Evolutionary conservation across 2,329 filamentous ascomycete species (phyloP).

Genomic region (Meredithiella fracta): DNA sequence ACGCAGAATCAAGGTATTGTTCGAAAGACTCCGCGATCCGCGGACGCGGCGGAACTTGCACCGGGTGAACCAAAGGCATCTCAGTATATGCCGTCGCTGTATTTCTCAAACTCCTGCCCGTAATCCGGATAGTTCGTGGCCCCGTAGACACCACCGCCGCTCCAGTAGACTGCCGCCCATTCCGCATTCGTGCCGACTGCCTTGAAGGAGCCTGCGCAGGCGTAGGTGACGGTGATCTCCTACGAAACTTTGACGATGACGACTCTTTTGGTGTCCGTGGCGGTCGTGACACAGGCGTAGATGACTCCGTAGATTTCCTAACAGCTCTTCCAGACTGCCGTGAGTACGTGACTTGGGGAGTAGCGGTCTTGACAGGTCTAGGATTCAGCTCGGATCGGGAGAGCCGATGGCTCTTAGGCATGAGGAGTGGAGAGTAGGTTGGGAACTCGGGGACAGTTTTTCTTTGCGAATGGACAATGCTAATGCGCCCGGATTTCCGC

Average conservation of each 20-base stretch:
- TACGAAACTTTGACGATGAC: neutral
- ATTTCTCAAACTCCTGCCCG: conserved; percentile 21
- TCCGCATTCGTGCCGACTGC: conserved; percentile 23
- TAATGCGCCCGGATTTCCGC: conserved; percentile 49
- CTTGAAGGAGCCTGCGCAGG: conserved; percentile 22
- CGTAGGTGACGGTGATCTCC: conserved; percentile 20
- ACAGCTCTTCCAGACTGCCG: neutral
- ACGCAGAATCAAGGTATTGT: conserved; percentile 39
- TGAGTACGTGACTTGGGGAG: neutral
- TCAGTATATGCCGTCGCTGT: conserved; percentile 7
- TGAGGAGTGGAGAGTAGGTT: neutral
- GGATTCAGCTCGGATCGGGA: neutral
- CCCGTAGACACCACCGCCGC: neutral
- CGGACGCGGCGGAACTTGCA: conserved; percentile 36
- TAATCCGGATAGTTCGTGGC: neutral
- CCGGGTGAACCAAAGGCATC: conserved; percentile 44
- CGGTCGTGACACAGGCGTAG: neutral
- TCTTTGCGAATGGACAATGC: conserved; percentile 24
- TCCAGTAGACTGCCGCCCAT: conserved; percentile 17
- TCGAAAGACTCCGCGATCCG: conserved; percentile 38
- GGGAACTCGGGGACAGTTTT: neutral
- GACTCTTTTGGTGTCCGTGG: neutral
- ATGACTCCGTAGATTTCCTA: neutral
- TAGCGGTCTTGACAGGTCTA: neutral
- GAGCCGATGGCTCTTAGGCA: neutral